These are phyloP conservation scores for Phytophthora europaea DNA, from an alignment of 352 stramenopile genomes.

Conservation along the genomic window DNA sequence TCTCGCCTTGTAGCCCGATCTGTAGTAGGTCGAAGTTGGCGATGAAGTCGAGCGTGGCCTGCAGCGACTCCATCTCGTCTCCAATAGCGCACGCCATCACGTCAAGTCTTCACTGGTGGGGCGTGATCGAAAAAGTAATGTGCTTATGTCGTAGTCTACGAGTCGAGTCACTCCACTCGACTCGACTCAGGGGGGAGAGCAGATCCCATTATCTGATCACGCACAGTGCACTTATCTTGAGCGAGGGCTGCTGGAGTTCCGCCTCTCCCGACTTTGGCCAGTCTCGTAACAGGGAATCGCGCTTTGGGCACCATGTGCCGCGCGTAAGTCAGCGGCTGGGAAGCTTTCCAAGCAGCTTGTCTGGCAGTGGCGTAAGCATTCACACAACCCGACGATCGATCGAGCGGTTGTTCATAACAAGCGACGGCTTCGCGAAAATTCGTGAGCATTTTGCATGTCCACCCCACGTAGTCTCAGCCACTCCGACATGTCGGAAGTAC, in stretches of 20 bases:
- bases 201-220: constrained; percentile 31
- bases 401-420: neutral
- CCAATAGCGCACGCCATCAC: neutral
- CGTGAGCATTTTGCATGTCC: neutral
- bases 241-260: constrained; percentile 1
- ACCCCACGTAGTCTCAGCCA: no score
- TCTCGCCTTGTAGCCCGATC: neutral
- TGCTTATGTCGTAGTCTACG: neutral
- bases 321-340: neutral
- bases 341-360: neutral
- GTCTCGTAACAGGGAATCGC: constrained; percentile 6
- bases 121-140: constrained; percentile 13
- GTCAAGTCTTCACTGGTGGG: neutral
- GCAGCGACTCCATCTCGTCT: constrained; percentile 12
- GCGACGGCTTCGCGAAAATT: neutral
- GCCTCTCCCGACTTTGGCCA: constrained; percentile 5
- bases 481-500: no score
- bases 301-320: neutral
- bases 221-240: constrained; percentile 10
- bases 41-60: constrained; percentile 30
- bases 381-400: neutral
- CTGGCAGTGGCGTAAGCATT: constrained; percentile 3
- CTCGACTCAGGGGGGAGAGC: constrained; percentile 17
- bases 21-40: constrained; percentile 6
- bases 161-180: neutral